Evolutionary conservation across 352 stramenopile species (phyloP).

Genomic region (Pythium brassicae): DNA sequence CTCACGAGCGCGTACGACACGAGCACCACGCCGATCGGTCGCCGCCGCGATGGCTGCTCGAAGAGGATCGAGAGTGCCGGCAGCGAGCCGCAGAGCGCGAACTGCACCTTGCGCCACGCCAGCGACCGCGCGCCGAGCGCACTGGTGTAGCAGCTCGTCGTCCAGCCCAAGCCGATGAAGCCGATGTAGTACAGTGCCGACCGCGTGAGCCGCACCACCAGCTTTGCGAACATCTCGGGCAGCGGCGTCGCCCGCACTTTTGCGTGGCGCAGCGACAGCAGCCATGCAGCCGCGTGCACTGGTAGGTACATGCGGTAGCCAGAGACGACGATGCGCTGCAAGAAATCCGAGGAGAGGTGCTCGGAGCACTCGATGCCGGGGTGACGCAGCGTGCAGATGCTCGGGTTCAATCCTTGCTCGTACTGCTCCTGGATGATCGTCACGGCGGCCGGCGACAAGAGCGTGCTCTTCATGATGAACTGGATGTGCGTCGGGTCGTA

Average conservation of each 20-base stretch:
- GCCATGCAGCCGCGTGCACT: constrained; percentile 49
- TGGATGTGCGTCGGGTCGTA: constrained; percentile 52
- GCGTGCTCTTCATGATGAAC: constrained; percentile 59
- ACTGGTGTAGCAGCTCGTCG: constrained; percentile 33
- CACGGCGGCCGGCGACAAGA: constrained; percentile 29
- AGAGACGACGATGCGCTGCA: constrained; percentile 28
- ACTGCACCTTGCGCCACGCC: constrained; percentile 46
- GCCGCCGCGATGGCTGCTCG: constrained; percentile 37
- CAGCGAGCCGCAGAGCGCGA: constrained; percentile 39
- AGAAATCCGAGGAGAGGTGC: constrained; percentile 36
- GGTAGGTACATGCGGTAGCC: constrained; percentile 50
- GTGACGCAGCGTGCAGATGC: constrained; percentile 42
- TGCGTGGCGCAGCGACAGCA: constrained; percentile 35
- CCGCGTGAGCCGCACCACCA: constrained; percentile 34
- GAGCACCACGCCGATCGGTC: constrained; percentile 56
- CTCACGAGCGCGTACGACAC: constrained; percentile 57
- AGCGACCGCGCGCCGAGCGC: constrained; percentile 38
- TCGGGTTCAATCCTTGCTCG: constrained; percentile 37
- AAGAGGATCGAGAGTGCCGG: constrained; percentile 46
- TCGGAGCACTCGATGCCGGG: constrained; percentile 28
- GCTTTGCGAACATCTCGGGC: constrained; percentile 19
- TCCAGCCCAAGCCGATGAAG: constrained; percentile 53
- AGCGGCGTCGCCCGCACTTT: constrained; percentile 33
- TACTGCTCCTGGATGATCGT: constrained; percentile 36
- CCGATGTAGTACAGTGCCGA: constrained; percentile 49